Percentiles rank a stretch among this genome's conserved stretches.
Conservation (phyloP, 768 basidiomycete genomes). For the Calvatia gigantea region DNA sequence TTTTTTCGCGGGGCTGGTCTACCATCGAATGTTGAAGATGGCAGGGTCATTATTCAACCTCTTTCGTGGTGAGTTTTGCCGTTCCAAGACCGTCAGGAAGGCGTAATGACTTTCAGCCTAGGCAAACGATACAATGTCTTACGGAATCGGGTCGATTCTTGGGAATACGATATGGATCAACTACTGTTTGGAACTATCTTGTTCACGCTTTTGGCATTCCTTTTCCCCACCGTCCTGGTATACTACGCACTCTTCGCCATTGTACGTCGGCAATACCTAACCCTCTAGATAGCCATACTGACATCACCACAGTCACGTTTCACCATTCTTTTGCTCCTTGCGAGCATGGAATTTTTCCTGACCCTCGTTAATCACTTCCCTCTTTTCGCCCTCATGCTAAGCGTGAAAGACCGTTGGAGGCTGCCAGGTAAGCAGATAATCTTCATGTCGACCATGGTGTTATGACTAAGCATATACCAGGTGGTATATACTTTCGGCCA, state of each 20-base stretch:
- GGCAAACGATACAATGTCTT: slow-evolving; percentile 89
- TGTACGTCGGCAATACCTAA: slow-evolving; percentile 31
- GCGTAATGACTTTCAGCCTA: slow-evolving; percentile 24
- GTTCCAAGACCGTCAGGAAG: not conserved
- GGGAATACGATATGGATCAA: slow-evolving; percentile 91
- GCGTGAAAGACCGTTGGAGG: slow-evolving; percentile 78
- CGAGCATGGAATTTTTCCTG: slow-evolving; percentile 57
- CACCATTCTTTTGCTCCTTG: slow-evolving; percentile 54
- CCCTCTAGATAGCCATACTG: slow-evolving; percentile 36
- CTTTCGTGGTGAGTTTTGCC: slow-evolving; percentile 63
- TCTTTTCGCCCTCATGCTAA: slow-evolving; percentile 81
- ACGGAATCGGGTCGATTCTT: slow-evolving; percentile 83
- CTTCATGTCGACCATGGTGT: no score
- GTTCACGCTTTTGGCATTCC: slow-evolving; percentile 76
- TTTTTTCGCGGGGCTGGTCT: slow-evolving; percentile 55
- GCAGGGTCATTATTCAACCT: slow-evolving; percentile 80
- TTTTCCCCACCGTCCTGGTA: slow-evolving; percentile 81
- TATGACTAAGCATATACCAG: slow-evolving; percentile 19
- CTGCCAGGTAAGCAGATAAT: slow-evolving; percentile 60
- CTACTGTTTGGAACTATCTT: slow-evolving; percentile 91
- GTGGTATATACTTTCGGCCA: slow-evolving; percentile 18
- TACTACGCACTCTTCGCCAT: slow-evolving; percentile 82
- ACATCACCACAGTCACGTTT: slow-evolving; percentile 21
- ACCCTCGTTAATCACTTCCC: slow-evolving; percentile 92
- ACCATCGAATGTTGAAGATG: slow-evolving; percentile 53